These are phyloP conservation scores for Sclerotinia glacialis DNA, from an alignment of 2,329 filamentous ascomycete genomes.

Conservation along the genomic window DNA sequence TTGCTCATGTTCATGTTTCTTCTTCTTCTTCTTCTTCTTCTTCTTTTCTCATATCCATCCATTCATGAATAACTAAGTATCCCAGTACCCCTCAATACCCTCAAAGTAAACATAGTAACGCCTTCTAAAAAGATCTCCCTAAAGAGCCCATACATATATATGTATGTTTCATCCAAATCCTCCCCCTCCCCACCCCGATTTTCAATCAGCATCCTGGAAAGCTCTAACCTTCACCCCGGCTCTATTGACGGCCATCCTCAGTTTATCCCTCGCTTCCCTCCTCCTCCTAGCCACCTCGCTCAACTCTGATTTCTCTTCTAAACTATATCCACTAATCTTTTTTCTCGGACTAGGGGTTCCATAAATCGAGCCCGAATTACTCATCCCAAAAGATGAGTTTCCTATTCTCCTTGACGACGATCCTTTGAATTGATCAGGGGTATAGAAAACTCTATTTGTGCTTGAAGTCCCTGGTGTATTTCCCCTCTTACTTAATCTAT, in stretches of 20 bases:
- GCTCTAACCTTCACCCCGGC: slow-evolving; percentile 35
- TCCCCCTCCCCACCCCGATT: background rate
- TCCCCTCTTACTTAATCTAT: slow-evolving; percentile 28
- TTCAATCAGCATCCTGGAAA: slow-evolving; percentile 33
- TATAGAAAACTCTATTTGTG: slow-evolving; percentile 35
- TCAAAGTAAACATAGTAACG: background rate
- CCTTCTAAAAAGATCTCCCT: background rate
- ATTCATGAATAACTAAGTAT: background rate
- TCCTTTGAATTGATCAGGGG: slow-evolving; percentile 35
- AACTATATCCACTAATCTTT: slow-evolving; percentile 60
- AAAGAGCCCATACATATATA: background rate
- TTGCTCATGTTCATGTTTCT: no score
- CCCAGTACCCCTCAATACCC: background rate
- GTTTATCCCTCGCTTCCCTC: slow-evolving; percentile 51
- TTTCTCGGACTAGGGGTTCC: slow-evolving; percentile 47
- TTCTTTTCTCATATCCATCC: slow-evolving; percentile 1
- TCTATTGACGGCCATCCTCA: slow-evolving; percentile 42
- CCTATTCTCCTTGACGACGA: slow-evolving; percentile 29
- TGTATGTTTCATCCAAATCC: background rate
- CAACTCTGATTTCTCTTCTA: slow-evolving; percentile 56
- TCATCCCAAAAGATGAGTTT: slow-evolving; percentile 15
- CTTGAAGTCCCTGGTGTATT: slow-evolving; percentile 31
- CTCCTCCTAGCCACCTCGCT: slow-evolving; percentile 54
- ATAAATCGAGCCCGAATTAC: slow-evolving; percentile 33
- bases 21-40: background rate